phyloP scores from a whole-genome alignment of 2,329 filamentous ascomycete species.

The Aureobasidium sp. region DNA sequence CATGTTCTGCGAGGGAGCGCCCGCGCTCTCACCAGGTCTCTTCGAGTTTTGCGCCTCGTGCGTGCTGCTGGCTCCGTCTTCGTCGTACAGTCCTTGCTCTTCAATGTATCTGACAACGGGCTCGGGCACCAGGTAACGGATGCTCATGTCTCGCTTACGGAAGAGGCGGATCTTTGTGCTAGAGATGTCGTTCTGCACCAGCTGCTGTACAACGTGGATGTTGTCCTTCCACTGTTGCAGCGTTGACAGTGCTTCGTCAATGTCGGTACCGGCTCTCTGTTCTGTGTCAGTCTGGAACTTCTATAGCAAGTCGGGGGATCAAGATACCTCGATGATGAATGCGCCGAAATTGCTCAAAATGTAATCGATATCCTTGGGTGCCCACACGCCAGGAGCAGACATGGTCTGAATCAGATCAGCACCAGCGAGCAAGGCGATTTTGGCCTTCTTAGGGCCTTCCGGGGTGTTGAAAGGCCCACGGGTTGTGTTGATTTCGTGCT shows the following conservation, averaged over 20 bases:
- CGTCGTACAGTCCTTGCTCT: slow-evolving; percentile 31
- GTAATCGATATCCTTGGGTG: slow-evolving; percentile 73
- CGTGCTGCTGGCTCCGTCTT: slow-evolving; percentile 27
- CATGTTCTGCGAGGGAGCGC: slow-evolving; percentile 18
- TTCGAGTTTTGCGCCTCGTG: slow-evolving; percentile 24
- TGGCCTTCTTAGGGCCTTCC: slow-evolving; percentile 62
- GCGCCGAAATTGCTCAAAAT: slow-evolving; percentile 78
- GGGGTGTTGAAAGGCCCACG: slow-evolving; percentile 64
- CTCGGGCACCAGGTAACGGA: slow-evolving; percentile 68
- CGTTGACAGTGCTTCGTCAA: slow-evolving; percentile 77
- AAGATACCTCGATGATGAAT: slow-evolving; percentile 58
- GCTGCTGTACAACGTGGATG: slow-evolving; percentile 79
- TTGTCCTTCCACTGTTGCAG: slow-evolving; percentile 79
- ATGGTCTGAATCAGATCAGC: slow-evolving; percentile 47
- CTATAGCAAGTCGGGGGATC: background rate
- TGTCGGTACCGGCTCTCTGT: slow-evolving; percentile 79
- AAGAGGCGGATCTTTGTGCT: slow-evolving; percentile 78
- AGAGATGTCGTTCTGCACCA: slow-evolving; percentile 80
- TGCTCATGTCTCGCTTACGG: slow-evolving; percentile 70
- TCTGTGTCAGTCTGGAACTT: slow-evolving; percentile 56
- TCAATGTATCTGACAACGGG: slow-evolving; percentile 57
- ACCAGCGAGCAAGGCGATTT: slow-evolving; percentile 76
- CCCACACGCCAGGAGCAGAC: slow-evolving; percentile 62
- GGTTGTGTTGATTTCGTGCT: slow-evolving; percentile 78
- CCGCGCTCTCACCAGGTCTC: slow-evolving; percentile 28